Percentiles rank a stretch among this genome's conserved stretches.
These are phyloP conservation scores for Plasmodium inui DNA, from an alignment of 169 alveolate genomes.

Conservation along the genomic window DNA sequence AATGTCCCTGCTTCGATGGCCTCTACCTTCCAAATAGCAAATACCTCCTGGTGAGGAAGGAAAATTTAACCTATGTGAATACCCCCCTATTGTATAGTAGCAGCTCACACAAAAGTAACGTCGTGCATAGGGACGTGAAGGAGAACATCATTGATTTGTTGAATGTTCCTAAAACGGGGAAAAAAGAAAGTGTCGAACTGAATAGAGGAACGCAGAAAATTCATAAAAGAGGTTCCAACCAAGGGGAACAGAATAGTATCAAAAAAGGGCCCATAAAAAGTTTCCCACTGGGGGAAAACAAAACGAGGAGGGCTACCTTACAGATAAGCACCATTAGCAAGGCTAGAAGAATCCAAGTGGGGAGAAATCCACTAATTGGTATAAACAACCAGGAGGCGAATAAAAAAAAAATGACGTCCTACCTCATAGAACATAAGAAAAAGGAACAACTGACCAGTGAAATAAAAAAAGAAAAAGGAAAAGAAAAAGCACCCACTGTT, in stretches of 20 bases:
- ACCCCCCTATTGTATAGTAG: not conserved
- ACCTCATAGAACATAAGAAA: not conserved
- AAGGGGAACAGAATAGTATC: not conserved
- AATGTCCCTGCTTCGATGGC: slow-evolving; percentile 45
- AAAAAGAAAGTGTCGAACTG: not conserved
- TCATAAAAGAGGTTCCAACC: not conserved
- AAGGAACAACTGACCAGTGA: not conserved
- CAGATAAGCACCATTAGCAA: not conserved
- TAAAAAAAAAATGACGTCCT: not conserved
- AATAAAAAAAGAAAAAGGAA: not conserved
- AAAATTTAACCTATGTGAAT: slow-evolving; percentile 13
- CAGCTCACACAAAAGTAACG: not conserved
- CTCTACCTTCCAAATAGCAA: slow-evolving; percentile 66
- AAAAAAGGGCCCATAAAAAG: not conserved
- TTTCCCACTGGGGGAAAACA: not conserved
- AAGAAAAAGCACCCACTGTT: not conserved
- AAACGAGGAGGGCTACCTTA: not conserved
- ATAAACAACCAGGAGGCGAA: not conserved
- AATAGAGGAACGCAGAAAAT: not conserved
- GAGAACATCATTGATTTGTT: slow-evolving; percentile 51
- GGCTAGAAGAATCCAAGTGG: not conserved
- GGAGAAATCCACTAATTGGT: not conserved
- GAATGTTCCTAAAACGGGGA: slow-evolving; percentile 21
- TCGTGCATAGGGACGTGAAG: slow-evolving; percentile 55
- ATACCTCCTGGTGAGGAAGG: slow-evolving; percentile 28